Conservation (phyloP, 2,329 filamentous ascomycete species). For the Fusarium coffeatum region DNA sequence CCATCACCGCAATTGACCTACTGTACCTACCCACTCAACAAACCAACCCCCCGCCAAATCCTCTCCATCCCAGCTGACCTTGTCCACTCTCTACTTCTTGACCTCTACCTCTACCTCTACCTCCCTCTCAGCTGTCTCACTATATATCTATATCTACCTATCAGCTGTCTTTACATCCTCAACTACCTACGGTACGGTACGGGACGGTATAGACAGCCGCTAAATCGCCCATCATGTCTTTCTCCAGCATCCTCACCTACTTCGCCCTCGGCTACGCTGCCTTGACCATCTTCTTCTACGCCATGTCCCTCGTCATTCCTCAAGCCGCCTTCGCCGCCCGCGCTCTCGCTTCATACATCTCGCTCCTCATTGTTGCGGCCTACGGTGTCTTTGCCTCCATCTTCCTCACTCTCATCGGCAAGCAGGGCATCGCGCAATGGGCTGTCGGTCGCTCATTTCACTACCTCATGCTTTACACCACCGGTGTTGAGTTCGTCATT, state of each 20-base stretch:
- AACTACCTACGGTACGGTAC: neutral
- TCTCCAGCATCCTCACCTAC: constrained; percentile 56
- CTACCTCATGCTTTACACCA: constrained; percentile 77
- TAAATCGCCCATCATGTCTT: constrained; percentile 49
- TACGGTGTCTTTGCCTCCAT: constrained; percentile 84
- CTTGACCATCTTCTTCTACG: constrained; percentile 68
- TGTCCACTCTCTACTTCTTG: constrained; percentile 2
- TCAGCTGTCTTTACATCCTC: constrained; percentile 8
- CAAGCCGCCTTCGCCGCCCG: constrained; percentile 76
- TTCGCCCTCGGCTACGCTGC: constrained; percentile 64
- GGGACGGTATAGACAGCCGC: constrained; percentile 11
- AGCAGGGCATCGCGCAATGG: constrained; percentile 86
- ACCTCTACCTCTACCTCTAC: neutral
- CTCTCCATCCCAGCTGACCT: constrained; percentile 30
- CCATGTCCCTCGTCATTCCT: constrained; percentile 68
- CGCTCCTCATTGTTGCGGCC: constrained; percentile 68
- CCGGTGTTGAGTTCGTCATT: constrained; percentile 82
- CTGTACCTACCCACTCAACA: constrained; percentile 22
- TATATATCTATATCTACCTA: constrained; percentile 3
- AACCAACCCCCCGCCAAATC: constrained; percentile 37
- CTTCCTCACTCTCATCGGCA: constrained; percentile 75
- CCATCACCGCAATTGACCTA: constrained; percentile 17
- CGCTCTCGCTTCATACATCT: constrained; percentile 72
- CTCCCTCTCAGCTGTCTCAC: constrained; percentile 16
- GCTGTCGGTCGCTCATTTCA: constrained; percentile 83